These are phyloP conservation scores for Haplosporangium gracile DNA, from an alignment of 192 early-diverging fungal species.

Conservation along the genomic window DNA sequence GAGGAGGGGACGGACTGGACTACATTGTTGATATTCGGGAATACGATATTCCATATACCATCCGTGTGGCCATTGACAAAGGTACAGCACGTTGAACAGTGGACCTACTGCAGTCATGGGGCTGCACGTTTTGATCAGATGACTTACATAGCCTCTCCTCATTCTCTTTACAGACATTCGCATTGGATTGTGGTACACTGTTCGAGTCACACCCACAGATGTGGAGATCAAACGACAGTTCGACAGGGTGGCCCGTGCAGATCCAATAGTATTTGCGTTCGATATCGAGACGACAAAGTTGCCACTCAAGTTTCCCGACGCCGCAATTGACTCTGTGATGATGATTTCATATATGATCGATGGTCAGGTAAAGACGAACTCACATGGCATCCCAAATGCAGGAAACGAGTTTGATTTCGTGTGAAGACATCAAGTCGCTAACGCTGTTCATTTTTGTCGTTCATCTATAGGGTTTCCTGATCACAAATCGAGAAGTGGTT, in stretches of 20 bases:
- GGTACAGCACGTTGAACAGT: constrained; percentile 53
- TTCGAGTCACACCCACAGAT: constrained; percentile 65
- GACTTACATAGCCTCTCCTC: neutral
- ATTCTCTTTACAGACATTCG: constrained; percentile 76
- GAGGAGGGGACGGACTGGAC: constrained; percentile 71
- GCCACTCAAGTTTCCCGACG: constrained; percentile 98
- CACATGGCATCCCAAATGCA: neutral
- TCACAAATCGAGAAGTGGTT: constrained; percentile 98
- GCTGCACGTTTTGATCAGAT: neutral
- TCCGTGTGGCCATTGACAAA: constrained; percentile 93
- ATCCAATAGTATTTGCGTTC: constrained; percentile 95
- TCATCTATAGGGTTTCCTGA: constrained; percentile 86
- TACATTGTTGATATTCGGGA: constrained; percentile 93
- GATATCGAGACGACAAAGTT: constrained; percentile 99
- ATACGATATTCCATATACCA: constrained; percentile 97
- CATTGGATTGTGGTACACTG: constrained; percentile 96
- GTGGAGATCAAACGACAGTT: constrained; percentile 73
- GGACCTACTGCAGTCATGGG: neutral
- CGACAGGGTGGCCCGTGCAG: constrained; percentile 92
- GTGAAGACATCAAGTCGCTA: neutral
- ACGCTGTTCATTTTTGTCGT: neutral
- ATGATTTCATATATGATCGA: constrained; percentile 99
- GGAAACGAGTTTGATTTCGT: neutral
- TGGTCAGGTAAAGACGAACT: constrained; percentile 76
- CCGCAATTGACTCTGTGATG: constrained; percentile 92